Evolutionary conservation across 1,139 yeast species (phyloP).

Genomic region (Scheffersomyces titani): DNA sequence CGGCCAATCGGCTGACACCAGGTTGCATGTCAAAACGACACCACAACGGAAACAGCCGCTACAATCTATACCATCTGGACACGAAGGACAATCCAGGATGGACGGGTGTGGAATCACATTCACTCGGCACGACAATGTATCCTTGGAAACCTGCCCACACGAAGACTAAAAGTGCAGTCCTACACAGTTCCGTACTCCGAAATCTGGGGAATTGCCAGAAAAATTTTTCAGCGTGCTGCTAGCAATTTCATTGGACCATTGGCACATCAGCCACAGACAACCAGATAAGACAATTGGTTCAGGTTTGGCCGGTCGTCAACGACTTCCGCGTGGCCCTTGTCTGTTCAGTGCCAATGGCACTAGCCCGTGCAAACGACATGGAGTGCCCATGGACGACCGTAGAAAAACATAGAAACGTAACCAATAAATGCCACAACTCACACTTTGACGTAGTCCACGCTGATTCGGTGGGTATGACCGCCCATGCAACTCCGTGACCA

Average conservation of each 20-base stretch:
- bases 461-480: neutral
- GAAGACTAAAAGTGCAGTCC: neutral
- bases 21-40: neutral
- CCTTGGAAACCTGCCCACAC: neutral
- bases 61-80: neutral
- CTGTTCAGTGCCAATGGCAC: neutral
- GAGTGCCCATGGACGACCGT: too few relatives aligned
- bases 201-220: slow-evolving; percentile 17
- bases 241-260: neutral
- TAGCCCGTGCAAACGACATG: neutral
- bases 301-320: neutral
- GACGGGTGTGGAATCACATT: neutral
- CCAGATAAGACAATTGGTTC: neutral
- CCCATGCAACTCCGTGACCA: neutral
- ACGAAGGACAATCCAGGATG: neutral
- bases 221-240: neutral
- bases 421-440: neutral
- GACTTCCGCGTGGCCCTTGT: neutral
- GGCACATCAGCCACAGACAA: neutral
- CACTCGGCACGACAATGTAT: neutral
- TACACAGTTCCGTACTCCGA: slow-evolving; percentile 14
- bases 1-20: neutral
- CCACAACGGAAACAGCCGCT: neutral
- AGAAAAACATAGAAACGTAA: neutral
- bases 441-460: neutral